phyloP scores from a whole-genome alignment of 2,329 filamentous ascomycete genomes.

The Cercospora beticola region DNA sequence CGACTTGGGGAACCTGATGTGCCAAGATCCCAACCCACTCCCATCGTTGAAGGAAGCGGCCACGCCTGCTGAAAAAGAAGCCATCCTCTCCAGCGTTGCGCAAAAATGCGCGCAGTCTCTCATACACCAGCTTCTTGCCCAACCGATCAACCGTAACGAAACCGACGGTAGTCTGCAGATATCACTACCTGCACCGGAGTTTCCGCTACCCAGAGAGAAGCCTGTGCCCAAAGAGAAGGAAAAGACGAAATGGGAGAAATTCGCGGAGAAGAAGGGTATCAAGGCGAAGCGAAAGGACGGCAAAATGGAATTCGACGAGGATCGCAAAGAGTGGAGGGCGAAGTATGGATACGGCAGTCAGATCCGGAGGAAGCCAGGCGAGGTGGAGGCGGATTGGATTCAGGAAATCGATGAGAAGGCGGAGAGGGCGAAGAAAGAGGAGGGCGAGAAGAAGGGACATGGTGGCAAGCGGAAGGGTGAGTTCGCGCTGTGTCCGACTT shows the following conservation, averaged over 20 bases:
- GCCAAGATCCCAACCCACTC: conserved; percentile 83
- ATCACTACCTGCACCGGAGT: conserved; percentile 68
- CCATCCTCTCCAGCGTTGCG: conserved; percentile 68
- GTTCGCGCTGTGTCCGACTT: background rate
- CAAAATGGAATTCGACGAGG: conserved; percentile 82
- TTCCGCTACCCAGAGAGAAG: conserved; percentile 83
- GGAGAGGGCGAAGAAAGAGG: conserved; percentile 61
- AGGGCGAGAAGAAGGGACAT: conserved; percentile 42
- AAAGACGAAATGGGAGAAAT: conserved; percentile 92
- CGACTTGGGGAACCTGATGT: conserved; percentile 83
- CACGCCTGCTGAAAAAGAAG: conserved; percentile 55
- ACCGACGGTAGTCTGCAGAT: conserved; percentile 68
- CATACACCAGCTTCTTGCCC: conserved; percentile 90
- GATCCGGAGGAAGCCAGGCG: conserved; percentile 70
- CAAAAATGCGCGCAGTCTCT: conserved; percentile 89
- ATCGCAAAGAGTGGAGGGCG: conserved; percentile 80
- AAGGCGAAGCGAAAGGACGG: conserved; percentile 79
- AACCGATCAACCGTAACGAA: conserved; percentile 68
- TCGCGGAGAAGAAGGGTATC: conserved; percentile 96
- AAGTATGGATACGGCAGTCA: conserved; percentile 89
- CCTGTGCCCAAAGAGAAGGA: conserved; percentile 77
- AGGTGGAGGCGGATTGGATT: conserved; percentile 73
- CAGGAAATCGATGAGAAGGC: conserved; percentile 77
- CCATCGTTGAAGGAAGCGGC: conserved; percentile 47
- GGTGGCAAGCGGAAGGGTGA: conserved; percentile 24